These are phyloP conservation scores for Ascochyta pisi DNA, from an alignment of 2,329 filamentous ascomycete species.

Conservation along the genomic window DNA sequence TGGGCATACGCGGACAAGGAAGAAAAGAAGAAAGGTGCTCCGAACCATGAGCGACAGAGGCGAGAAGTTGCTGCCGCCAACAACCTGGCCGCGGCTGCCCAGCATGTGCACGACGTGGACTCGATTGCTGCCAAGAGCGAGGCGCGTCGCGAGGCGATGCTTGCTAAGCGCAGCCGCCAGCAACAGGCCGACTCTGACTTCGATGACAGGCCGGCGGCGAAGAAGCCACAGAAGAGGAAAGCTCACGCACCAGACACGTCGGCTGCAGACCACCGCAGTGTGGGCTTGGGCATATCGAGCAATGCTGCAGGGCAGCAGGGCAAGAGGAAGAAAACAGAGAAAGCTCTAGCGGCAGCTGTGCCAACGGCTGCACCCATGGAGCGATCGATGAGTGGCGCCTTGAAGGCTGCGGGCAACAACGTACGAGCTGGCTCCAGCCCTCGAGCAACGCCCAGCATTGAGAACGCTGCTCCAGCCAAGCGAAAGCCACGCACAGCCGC, in stretches of 20 bases:
- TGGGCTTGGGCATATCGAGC: constrained; percentile 70
- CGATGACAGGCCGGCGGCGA: constrained; percentile 68
- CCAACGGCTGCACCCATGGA: constrained; percentile 62
- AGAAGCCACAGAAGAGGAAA: constrained; percentile 70
- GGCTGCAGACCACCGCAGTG: constrained; percentile 48
- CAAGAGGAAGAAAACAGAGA: constrained; percentile 85
- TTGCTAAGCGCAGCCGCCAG: constrained; percentile 72
- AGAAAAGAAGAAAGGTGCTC: constrained; percentile 62
- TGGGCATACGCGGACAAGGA: constrained; percentile 93
- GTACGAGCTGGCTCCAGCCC: constrained; percentile 63
- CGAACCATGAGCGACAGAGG: constrained; percentile 74
- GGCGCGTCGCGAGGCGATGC: constrained; percentile 79
- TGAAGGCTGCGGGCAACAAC: constrained; percentile 57
- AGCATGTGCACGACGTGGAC: constrained; percentile 80
- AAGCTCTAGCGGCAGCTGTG: constrained; percentile 51
- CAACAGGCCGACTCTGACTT: constrained; percentile 79
- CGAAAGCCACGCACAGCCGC: constrained; percentile 75
- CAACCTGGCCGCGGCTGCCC: constrained; percentile 71
- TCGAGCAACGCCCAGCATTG: constrained; percentile 69
- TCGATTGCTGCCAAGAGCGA: constrained; percentile 82
- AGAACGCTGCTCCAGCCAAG: constrained; percentile 54
- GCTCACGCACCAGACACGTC: constrained; percentile 58
- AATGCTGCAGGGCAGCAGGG: constrained; percentile 62
- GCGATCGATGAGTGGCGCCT: constrained; percentile 67
- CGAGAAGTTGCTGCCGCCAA: constrained; percentile 80